Percentiles rank a stretch among this genome's conserved stretches.
Conservation (phyloP, 768 basidiomycete species). For the Suillus sp. region DNA sequence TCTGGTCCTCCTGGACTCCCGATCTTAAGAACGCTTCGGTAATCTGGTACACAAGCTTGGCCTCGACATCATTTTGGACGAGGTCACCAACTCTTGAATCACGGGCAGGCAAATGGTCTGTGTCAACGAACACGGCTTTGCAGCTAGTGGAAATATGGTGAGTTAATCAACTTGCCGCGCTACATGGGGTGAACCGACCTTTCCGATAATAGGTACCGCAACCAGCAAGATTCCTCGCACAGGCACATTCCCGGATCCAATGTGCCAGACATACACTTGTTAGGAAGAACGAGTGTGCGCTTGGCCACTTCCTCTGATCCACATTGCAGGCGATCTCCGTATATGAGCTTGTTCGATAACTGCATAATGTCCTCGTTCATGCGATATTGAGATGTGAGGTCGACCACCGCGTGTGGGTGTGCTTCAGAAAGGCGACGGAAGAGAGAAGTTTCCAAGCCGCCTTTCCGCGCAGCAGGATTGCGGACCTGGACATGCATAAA, state of each 20-base stretch:
- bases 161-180: not conserved
- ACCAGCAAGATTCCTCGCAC: conserved; percentile 62
- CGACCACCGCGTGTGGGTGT: conserved; percentile 83
- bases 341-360: conserved; percentile 86
- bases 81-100: conserved; percentile 87
- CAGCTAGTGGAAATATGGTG: conserved; percentile 48
- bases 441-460: conserved; percentile 86
- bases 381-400: conserved; percentile 87
- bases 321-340: conserved; percentile 73
- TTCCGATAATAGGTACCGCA: conserved; percentile 61
- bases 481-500: conserved; percentile 60
- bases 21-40: conserved; percentile 62
- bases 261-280: conserved; percentile 42
- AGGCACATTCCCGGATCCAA: conserved; percentile 34
- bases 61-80: conserved; percentile 88
- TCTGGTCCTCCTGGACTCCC: conserved; percentile 68
- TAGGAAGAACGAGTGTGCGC: conserved; percentile 55
- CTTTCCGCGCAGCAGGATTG: conserved; percentile 74
- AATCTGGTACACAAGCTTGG: conserved; percentile 65
- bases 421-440: conserved; percentile 89
- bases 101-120: conserved; percentile 73
- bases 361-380: conserved; percentile 98
- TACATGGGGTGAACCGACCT: conserved; percentile 45
- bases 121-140: conserved; percentile 93
- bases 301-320: conserved; percentile 74